Conservation (phyloP, 1,284 basidiomycete genomes). For the Spongispora temasekensis region DNA sequence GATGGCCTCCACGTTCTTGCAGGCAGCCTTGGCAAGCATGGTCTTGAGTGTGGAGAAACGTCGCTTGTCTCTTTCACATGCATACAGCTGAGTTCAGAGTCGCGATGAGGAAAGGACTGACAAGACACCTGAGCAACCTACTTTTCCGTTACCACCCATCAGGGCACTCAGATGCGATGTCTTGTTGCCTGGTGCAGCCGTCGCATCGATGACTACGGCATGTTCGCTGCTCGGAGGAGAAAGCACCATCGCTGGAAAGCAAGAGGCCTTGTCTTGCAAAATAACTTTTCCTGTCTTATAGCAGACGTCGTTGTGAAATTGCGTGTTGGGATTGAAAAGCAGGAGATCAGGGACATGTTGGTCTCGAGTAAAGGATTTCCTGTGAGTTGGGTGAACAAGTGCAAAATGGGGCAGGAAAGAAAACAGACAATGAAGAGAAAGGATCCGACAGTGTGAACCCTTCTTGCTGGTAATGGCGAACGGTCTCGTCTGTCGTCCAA, state of each 20-base stretch:
- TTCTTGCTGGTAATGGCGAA: constrained; percentile 50
- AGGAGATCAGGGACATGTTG: constrained; percentile 81
- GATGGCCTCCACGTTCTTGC: constrained; percentile 73
- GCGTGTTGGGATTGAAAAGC: constrained; percentile 67
- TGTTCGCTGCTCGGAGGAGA: constrained; percentile 53
- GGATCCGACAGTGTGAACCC: constrained; percentile 58
- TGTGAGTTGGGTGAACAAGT: constrained; percentile 28
- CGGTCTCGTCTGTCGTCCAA: constrained; percentile 63
- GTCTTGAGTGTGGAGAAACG: constrained; percentile 79
- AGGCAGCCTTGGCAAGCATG: constrained; percentile 82
- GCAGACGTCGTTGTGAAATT: constrained; percentile 60
- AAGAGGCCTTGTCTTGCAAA: constrained; percentile 96
- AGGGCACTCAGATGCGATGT: constrained; percentile 91
- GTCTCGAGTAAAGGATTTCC: constrained; percentile 69
- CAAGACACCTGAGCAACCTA: constrained; percentile 30
- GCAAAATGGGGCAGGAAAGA: neutral
- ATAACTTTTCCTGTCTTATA: constrained; percentile 84
- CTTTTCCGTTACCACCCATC: constrained; percentile 80
- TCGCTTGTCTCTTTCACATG: constrained; percentile 82
- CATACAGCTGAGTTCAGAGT: constrained; percentile 59
- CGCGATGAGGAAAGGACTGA: constrained; percentile 9
- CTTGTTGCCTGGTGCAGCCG: constrained; percentile 98
- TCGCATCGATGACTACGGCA: constrained; percentile 85
- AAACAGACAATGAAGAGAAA: constrained; percentile 50
- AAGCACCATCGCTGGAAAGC: constrained; percentile 90